Base-by-base conservation (phyloP, 2,329 filamentous ascomycete genomes). In the Penicillium glabrum region DNA sequence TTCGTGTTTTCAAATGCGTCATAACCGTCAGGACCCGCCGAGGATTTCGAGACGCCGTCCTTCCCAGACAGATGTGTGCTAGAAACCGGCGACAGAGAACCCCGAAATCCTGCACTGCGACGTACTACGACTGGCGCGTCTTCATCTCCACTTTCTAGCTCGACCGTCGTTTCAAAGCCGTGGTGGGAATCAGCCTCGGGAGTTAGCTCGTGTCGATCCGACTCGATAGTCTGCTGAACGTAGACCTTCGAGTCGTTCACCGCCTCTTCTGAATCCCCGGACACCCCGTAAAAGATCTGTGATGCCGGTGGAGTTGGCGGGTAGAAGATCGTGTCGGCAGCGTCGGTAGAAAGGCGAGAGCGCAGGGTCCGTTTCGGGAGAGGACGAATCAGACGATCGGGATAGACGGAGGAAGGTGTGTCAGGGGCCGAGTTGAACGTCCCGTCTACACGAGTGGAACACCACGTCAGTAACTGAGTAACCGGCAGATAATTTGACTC, bases 1-100 rank as follows among this genome's bases (percentile, higher is more conserved):
- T 96, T 98, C 35, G 91, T 96, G 69, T 98, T 98, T 75, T 99
- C 95, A 68, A 97, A 96, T 7, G 91, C 95, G 74, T 99, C 95
- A 73, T 98, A 98, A 14, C 93, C 92, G 72, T 98, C 93, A 11
- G 88, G 89, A 5, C 88, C 89, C 6, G 85, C 82, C 24, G 88
- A 86, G 13, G 90, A 83, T 48, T 69, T 71, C 41, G 61, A 61
- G 11, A 60, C 61, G 53, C 69, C 69, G 48, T 63, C 62, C 61
- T 66, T 72, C 58, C 63, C 63, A 47, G 67, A 66, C 41, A 62
- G 66, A 48, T 67, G 70, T 50, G 66, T 58, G 53, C 63, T 66
- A 46, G 66, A 64, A 48, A 62, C 63, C 21, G 68, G 67, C 13
- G 72, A 72, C 35, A 75, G 71, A 24, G 72, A 74, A 54, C 72